Conservation (phyloP, 1,139 yeast genomes). For the Kodamaea sp. region DNA sequence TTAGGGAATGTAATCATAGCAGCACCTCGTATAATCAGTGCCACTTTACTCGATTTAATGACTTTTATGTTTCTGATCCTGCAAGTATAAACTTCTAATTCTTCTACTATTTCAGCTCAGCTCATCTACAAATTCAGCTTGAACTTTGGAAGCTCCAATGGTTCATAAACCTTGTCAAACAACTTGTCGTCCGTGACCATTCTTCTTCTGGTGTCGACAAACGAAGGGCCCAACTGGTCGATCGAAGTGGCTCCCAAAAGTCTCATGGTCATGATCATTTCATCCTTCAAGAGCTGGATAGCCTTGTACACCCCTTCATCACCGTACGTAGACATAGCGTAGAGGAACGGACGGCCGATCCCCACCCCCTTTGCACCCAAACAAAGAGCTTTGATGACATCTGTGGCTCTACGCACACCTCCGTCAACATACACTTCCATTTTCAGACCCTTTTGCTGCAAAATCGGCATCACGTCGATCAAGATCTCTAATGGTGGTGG, state of each 20-base stretch:
- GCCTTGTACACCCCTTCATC: conserved; percentile 79
- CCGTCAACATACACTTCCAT: conserved; percentile 60
- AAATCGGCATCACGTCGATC: conserved; percentile 60
- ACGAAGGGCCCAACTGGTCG: conserved; percentile 56
- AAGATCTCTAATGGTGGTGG: conserved; percentile 69
- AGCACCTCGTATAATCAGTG: too few relatives aligned
- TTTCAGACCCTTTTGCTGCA: conserved; percentile 49
- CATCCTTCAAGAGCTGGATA: conserved; percentile 76
- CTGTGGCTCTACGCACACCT: conserved; percentile 72
- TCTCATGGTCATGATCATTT: conserved; percentile 85
- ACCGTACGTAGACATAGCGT: conserved; percentile 73
- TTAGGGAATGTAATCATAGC: too few relatives aligned
- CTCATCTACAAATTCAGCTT: conserved; percentile 15
- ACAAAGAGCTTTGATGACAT: conserved; percentile 64
- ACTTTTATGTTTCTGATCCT: too few relatives aligned
- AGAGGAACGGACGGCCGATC: conserved; percentile 69
- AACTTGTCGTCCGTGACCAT: conserved; percentile 38
- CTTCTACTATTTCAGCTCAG: too few relatives aligned
- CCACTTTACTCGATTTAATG: too few relatives aligned
- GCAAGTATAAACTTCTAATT: too few relatives aligned
- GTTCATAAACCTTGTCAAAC: conserved; percentile 40
- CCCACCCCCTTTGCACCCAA: conserved; percentile 77
- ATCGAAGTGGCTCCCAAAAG: conserved; percentile 73
- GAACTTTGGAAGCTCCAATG: conserved; percentile 36
- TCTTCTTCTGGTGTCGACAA: conserved; percentile 31